Conservation (phyloP, 495 filamentous ascomycete species). For the Tuber brumale region DNA sequence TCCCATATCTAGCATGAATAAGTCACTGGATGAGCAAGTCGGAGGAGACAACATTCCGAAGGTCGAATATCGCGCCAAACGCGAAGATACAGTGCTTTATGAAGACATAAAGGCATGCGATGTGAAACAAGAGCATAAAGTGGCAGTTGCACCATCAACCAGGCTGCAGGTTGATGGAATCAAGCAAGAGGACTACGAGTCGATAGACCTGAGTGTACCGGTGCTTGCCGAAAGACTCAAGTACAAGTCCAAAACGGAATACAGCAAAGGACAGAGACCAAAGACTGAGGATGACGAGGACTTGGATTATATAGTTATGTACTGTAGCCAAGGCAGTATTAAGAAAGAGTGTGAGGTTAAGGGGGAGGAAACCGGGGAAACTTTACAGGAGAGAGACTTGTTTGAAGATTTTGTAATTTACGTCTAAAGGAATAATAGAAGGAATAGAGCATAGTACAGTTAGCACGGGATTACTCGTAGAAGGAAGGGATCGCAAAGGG, state of each 20-base stretch:
- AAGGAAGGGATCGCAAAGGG: not conserved
- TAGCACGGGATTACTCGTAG: not conserved
- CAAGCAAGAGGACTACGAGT: not conserved
- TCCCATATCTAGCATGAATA: not conserved
- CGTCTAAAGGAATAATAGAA: not conserved
- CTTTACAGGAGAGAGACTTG: not conserved
- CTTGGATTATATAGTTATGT: not conserved
- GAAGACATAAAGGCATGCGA: not conserved
- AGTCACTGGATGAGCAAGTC: not conserved
- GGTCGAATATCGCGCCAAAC: not conserved
- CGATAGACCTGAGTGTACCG: not conserved
- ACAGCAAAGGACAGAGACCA: not conserved
- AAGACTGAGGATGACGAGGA: not conserved
- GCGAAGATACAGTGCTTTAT: not conserved
- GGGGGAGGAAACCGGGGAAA: not conserved
- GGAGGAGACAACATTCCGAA: not conserved
- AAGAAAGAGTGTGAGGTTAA: not conserved
- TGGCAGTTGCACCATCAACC: not conserved
- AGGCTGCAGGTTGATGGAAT: not conserved
- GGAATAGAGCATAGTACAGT: not conserved
- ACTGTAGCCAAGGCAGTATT: not conserved
- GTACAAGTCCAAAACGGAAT: not conserved
- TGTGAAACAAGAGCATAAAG: not conserved
- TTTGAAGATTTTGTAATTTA: conserved; percentile 2
- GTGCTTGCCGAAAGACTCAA: not conserved